Conservation (phyloP, 177 flowering plant species). For the Vitis hybrid region DNA sequence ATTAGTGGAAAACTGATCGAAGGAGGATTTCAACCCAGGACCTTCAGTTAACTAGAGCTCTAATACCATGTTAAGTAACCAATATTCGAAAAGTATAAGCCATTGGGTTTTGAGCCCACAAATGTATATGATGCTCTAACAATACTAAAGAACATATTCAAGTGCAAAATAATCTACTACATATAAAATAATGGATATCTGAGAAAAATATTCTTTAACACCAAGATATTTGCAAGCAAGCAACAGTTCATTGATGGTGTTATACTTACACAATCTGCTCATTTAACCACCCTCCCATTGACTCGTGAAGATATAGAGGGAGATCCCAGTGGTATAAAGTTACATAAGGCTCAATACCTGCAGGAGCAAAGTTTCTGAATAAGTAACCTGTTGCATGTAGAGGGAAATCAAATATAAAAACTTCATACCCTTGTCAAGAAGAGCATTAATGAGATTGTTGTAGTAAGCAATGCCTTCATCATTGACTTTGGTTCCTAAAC, state of each 20-base stretch:
- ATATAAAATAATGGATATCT: not conserved
- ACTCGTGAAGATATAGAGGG: slow-evolving; percentile 74
- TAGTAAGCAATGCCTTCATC: slow-evolving; percentile 76
- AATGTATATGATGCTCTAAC: too few species aligned
- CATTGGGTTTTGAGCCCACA: too few species aligned
- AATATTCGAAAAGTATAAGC: too few species aligned
- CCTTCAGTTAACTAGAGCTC: too few species aligned
- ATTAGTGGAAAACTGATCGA: too few species aligned
- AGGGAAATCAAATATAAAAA: not conserved
- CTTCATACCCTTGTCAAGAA: slow-evolving; percentile 66
- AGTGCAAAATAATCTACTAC: too few species aligned
- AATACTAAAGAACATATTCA: too few species aligned
- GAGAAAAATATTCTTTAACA: not conserved
- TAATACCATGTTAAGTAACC: too few species aligned
- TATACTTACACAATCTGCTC: slow-evolving; percentile 70
- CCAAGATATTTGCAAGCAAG: not conserved
- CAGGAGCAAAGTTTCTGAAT: slow-evolving; percentile 16
- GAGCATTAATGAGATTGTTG: slow-evolving; percentile 75
- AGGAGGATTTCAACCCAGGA: too few species aligned
- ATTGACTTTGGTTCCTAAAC: slow-evolving; percentile 74
- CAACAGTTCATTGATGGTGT: not conserved
- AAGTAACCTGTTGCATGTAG: not conserved
- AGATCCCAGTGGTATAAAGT: slow-evolving; percentile 97
- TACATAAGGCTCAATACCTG: slow-evolving; percentile 76
- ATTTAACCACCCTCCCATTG: slow-evolving; percentile 78